These are phyloP conservation scores for Aspergillus wentii DNA, from an alignment of 495 filamentous ascomycete species.

Conservation along the genomic window DNA sequence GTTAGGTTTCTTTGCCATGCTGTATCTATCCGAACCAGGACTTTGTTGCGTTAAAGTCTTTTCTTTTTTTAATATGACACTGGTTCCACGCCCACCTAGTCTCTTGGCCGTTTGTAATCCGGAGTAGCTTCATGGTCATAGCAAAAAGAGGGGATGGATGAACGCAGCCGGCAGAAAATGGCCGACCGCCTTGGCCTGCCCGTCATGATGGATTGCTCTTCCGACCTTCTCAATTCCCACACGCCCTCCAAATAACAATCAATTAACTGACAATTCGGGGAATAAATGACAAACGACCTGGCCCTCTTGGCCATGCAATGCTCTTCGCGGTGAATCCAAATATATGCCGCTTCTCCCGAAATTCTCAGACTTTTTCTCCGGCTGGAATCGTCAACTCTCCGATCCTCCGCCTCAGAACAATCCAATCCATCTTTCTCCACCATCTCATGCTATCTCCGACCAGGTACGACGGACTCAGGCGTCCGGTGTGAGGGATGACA, in stretches of 20 bases:
- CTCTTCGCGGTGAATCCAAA: not conserved
- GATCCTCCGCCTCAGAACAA: not conserved
- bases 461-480: constrained; percentile 12
- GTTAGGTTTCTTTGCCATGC: no score
- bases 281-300: no score
- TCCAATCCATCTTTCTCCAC: constrained; percentile 6
- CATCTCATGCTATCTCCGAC: constrained; percentile 18
- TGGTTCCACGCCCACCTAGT: no score
- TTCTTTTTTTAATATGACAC: no score
- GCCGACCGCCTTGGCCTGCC: constrained; percentile 25
- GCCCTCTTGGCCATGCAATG: constrained; percentile 9
- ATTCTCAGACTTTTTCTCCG: constrained; percentile 7
- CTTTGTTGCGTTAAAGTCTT: no score
- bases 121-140: no score
- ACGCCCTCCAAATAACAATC: no score
- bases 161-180: constrained; percentile 10
- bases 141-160: no score
- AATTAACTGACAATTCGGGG: no score
- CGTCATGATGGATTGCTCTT: constrained; percentile 16
- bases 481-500: constrained; percentile 16
- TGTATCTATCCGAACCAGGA: no score
- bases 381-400: constrained; percentile 4
- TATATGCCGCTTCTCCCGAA: constrained; percentile 11
- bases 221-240: constrained; percentile 1
- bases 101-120: no score